Evolutionary conservation across 1,284 basidiomycete genomes (phyloP), one percentile per base, ranked within the genome.

Genomic region (Puccinia novopanici): DNA sequence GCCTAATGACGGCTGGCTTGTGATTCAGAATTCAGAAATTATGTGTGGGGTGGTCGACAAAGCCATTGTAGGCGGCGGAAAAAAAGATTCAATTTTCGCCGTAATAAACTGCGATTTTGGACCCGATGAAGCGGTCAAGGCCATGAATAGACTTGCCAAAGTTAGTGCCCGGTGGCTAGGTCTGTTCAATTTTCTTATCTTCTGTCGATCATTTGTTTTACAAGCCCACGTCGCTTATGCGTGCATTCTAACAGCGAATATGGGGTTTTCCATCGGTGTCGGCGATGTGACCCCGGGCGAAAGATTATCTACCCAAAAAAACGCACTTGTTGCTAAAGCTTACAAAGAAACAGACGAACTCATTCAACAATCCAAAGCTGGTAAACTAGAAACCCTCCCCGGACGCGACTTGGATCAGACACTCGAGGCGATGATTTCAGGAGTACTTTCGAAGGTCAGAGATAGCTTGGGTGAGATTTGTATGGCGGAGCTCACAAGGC

Each of bases 31-130:
- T 86, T 95, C 93, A 85, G 95, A 99, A 87, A 95, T 99, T 85
- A 98, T 99, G 94, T 98, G 96, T 84, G 97, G 97, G 72, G 93
- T 96, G 12, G 97, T 99, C 90, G 97, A 99, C 88, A 99, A 99
- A 88, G 93, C 93, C 27, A 98, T 95, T 0, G 93, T 99, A 6
- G 97, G 97, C 81, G 93, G 94, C 84, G 97, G 97, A 78, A 99
- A 99, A 89, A 99, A 99, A 89, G 98, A 98, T 86, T 98, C 94
- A 1, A 94, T 99, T 52, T 99, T 99, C 84, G 96, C 96, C 82
- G 94, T 98, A 73, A 98, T 99, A 84, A 90, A 98, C 87, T 90
- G 97, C 81, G 97, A 99, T 86, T 99, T 97, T 86, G 97, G 97
- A 10, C 90, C 94, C 1, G 91, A 98, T 84, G 95, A 95, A 85